Evolutionary conservation across 2,329 filamentous ascomycete genomes (phyloP).

Genomic region (Knufia petricola): DNA sequence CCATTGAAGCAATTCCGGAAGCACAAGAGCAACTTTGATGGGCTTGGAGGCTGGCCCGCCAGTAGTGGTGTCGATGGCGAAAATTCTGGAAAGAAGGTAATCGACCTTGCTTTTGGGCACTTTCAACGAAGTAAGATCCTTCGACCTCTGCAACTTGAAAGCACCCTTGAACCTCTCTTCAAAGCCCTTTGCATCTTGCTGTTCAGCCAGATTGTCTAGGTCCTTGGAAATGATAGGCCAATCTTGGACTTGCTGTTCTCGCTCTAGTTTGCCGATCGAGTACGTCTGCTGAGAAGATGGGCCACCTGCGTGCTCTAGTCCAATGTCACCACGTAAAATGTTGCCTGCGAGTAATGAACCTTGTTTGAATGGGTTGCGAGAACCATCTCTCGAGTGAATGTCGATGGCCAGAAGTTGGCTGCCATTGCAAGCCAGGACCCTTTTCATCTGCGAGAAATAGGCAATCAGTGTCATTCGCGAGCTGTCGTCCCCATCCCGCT

Average conservation of each 20-base stretch:
- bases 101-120: slow-evolving; percentile 13
- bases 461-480: slow-evolving; percentile 31
- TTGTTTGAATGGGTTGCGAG: slow-evolving; percentile 17
- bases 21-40: slow-evolving; percentile 24
- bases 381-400: slow-evolving; percentile 25
- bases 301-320: neutral
- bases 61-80: slow-evolving; percentile 15
- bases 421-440: slow-evolving; percentile 34
- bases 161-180: slow-evolving; percentile 10
- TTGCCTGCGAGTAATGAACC: slow-evolving; percentile 17
- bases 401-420: slow-evolving; percentile 38
- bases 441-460: slow-evolving; percentile 36
- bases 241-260: neutral
- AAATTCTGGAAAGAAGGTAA: slow-evolving; percentile 21
- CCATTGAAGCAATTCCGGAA: slow-evolving; percentile 32
- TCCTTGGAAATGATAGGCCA: neutral
- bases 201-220: slow-evolving; percentile 1
- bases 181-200: slow-evolving; percentile 16
- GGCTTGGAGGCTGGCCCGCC: slow-evolving; percentile 17
- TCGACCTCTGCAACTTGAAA: neutral
- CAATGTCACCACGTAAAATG: slow-evolving; percentile 8
- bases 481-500: slow-evolving; percentile 18
- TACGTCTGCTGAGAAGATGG: neutral
- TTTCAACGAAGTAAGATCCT: neutral
- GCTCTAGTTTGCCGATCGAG: neutral